A percentile compares a stretch with the other conserved stretches of the same genome.
Evolutionary conservation across 768 basidiomycete species (phyloP).

Genomic region (Russula foetens): DNA sequence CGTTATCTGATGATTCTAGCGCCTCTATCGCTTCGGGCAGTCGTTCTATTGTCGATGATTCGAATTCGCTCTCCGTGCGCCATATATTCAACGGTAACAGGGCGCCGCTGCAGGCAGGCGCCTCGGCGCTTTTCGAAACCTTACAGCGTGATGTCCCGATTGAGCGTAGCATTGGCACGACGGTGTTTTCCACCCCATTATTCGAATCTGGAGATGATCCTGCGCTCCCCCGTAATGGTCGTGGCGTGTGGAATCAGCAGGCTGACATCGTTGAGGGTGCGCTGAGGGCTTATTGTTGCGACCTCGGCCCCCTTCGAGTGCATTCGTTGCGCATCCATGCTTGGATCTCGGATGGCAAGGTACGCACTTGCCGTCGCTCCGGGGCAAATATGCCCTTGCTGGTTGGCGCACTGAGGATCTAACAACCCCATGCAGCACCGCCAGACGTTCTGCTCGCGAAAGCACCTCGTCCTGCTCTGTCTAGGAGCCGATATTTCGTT

Average conservation of each 20-base stretch:
- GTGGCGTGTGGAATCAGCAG: neutral
- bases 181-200: neutral
- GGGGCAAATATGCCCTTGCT: neutral
- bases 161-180: constrained; percentile 6
- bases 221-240: neutral
- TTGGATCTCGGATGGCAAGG: constrained; percentile 17
- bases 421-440: neutral
- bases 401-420: neutral
- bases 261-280: neutral
- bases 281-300: neutral
- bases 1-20: neutral
- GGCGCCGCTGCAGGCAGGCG: neutral
- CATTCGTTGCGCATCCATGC: constrained; percentile 5
- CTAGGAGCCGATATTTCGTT: constrained; percentile 15
- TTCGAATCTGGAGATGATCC: neutral
- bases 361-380: neutral
- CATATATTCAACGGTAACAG: constrained; percentile 18
- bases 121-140: constrained; percentile 11
- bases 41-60: neutral
- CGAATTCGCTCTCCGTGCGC: neutral
- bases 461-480: constrained; percentile 9
- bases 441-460: constrained; percentile 5
- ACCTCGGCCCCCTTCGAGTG: constrained; percentile 1
- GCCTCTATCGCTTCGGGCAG: neutral
- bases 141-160: constrained; percentile 17